Evolutionary conservation across 139 green algal genomes (phyloP).

Genomic region (Coelastrella sp.): DNA sequence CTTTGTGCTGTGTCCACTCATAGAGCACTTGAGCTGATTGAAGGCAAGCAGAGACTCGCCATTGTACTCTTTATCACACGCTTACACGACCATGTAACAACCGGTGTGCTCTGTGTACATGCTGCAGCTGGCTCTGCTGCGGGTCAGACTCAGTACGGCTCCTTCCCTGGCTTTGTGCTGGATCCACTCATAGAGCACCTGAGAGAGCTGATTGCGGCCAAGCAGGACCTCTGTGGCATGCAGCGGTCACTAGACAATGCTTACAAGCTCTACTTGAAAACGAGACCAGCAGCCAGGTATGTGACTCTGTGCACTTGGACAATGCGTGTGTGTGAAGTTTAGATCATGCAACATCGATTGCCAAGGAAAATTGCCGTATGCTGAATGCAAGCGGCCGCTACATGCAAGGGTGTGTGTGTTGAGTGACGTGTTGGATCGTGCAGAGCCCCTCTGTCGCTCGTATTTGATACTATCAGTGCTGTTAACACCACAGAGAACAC

Average conservation of each 20-base stretch:
- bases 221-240: conserved; percentile 65
- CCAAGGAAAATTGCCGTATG: too few species aligned
- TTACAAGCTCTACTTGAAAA: conserved; percentile 91
- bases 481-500: too few species aligned
- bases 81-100: background rate
- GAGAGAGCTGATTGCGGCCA: conserved; percentile 55
- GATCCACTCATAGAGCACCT: conserved; percentile 77
- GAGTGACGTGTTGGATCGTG: too few species aligned
- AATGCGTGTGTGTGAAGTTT: too few species aligned
- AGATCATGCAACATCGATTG: too few species aligned
- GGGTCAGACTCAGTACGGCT: conserved; percentile 69
- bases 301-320: background rate
- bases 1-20: conserved; percentile 70
- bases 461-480: too few species aligned
- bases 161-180: conserved; percentile 78
- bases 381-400: too few species aligned
- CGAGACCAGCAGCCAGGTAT: conserved; percentile 78
- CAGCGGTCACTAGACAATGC: conserved; percentile 78
- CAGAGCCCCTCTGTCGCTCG: too few species aligned
- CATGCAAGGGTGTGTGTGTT: too few species aligned
- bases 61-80: background rate
- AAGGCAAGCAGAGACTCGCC: conserved; percentile 59
- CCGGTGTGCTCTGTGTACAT: background rate
- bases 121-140: conserved; percentile 9
- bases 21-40: conserved; percentile 77